phyloP scores from a whole-genome alignment of 2,329 filamentous ascomycete genomes.

The Teratosphaeria nubilosa region DNA sequence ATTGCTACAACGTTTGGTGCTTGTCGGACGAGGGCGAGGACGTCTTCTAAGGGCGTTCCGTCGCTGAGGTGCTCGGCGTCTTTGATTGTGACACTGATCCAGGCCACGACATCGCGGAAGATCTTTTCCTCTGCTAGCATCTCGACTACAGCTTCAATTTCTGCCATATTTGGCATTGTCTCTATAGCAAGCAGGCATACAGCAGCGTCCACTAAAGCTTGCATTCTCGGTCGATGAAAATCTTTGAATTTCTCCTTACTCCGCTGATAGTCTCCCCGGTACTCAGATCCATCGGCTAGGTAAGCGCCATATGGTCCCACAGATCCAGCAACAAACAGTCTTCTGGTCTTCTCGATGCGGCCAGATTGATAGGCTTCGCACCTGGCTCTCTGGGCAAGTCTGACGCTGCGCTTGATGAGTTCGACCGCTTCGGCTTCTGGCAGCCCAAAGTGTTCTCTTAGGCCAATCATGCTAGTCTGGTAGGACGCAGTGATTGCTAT shows the following conservation, averaged over 20 bases:
- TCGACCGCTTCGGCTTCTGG: conserved; percentile 23
- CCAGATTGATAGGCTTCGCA: conserved; percentile 17
- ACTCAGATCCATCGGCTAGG: conserved; percentile 38
- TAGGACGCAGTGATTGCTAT: conserved; percentile 40
- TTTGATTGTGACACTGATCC: conserved; percentile 33
- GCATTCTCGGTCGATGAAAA: conserved; percentile 36
- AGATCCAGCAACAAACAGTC: conserved; percentile 33
- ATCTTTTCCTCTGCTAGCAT: conserved; percentile 25
- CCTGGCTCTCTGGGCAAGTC: conserved; percentile 30
- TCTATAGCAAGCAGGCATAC: conserved; percentile 37
- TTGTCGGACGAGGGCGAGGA: conserved; percentile 22
- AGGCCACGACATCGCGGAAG: conserved; percentile 28
- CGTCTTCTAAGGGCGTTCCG: conserved; percentile 28
- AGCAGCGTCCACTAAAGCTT: conserved; percentile 31
- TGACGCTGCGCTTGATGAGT: conserved; percentile 32
- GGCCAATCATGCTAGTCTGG: conserved; percentile 35
- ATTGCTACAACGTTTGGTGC: conserved; percentile 29
- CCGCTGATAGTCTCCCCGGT: conserved; percentile 32
- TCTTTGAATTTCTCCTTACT: conserved; percentile 24
- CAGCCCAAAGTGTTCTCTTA: conserved; percentile 29
- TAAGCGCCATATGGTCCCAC: conserved; percentile 41
- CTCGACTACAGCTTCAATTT: conserved; percentile 30
- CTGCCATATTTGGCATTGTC: conserved; percentile 33
- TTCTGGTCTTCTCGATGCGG: conserved; percentile 3
- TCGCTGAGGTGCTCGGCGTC: conserved; percentile 31